Evolutionary conservation across 352 stramenopile species (phyloP).

Genomic region (Pelagophyceae sp.): DNA sequence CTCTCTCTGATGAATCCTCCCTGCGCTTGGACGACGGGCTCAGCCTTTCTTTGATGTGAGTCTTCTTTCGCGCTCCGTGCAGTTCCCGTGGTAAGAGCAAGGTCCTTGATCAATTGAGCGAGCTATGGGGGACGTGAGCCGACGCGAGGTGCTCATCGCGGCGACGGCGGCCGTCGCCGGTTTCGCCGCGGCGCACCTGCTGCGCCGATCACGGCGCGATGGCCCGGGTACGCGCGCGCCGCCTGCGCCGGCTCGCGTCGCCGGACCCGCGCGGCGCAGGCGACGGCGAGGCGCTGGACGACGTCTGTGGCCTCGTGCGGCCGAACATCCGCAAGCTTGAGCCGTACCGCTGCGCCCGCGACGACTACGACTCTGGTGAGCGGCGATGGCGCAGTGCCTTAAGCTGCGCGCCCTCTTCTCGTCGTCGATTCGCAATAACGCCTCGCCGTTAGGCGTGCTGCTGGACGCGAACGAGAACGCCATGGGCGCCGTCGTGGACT

Average conservation of each 20-base stretch:
- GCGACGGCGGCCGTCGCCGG: neutral
- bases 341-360: conserved; percentile 90
- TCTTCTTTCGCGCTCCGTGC: too few relatives aligned
- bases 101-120: too few relatives aligned
- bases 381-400: neutral
- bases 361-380: conserved; percentile 84
- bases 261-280: neutral
- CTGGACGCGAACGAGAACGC: conserved; percentile 98
- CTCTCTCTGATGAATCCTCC: too few relatives aligned
- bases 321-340: conserved; percentile 89
- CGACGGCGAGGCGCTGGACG: neutral
- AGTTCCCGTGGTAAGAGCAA: too few relatives aligned
- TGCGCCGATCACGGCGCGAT: too few relatives aligned
- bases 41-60: too few relatives aligned
- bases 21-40: too few relatives aligned
- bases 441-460: conserved; percentile 67
- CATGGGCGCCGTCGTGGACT: conserved; percentile 64
- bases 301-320: conserved; percentile 61
- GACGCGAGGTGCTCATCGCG: neutral
- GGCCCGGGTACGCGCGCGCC: neutral
- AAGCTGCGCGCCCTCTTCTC: neutral
- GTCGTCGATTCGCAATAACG: too few relatives aligned
- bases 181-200: neutral
- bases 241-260: neutral
- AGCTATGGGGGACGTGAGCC: neutral